Conservation (phyloP, 2,329 filamentous ascomycete genomes). For the Colletotrichum sp. region DNA sequence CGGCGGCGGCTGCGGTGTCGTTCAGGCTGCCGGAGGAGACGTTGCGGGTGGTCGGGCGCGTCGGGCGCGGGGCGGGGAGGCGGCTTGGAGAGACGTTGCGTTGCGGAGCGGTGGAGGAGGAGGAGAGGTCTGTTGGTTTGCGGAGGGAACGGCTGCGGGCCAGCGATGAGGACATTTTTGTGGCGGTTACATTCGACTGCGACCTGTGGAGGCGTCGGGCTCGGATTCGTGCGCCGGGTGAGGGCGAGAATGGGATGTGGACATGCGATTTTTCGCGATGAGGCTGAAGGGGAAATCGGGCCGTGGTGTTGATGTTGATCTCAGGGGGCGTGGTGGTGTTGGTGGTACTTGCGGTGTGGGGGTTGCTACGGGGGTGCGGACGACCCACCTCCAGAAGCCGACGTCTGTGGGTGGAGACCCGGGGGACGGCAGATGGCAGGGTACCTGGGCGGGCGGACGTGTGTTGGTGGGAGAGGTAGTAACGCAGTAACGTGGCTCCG, state of each 20-base stretch:
- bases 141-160: constrained; percentile 55
- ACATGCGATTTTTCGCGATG: neutral
- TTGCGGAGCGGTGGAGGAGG: neutral
- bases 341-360: constrained; percentile 3
- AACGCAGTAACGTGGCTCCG: neutral
- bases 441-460: neutral
- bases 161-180: constrained; percentile 46
- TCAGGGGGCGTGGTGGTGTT: neutral
- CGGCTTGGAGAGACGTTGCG: constrained; percentile 15
- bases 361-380: constrained; percentile 1
- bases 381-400: neutral
- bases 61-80: constrained; percentile 10
- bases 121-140: constrained; percentile 35
- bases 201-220: neutral
- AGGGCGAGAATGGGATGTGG: neutral
- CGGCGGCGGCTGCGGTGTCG: constrained; percentile 12
- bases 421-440: neutral
- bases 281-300: neutral
- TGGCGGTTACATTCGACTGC: neutral
- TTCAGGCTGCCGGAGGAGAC: constrained; percentile 2
- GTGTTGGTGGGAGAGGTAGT: neutral
- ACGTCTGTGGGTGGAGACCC: neutral
- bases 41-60: constrained; percentile 10
- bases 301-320: constrained; percentile 13
- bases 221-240: neutral